Conservation (phyloP, 23 red algal genomes). For the Cyanidiococcus yangmingshanensis region DNA sequence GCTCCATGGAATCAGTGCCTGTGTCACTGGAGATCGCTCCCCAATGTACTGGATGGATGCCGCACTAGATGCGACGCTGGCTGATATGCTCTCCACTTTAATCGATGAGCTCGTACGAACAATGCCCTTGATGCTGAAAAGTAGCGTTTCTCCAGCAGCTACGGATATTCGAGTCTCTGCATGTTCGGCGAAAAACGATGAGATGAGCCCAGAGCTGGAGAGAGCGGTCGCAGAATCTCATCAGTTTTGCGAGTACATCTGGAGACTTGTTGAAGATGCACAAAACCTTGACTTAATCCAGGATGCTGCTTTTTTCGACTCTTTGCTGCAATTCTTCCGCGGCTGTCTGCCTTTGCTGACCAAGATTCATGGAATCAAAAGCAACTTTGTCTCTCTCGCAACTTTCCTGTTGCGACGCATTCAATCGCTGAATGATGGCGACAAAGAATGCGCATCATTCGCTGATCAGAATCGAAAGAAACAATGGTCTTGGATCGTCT, state of each 20-base stretch:
- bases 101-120: background rate
- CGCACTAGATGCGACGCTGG: background rate
- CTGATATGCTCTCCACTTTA: background rate
- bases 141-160: no score
- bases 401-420: background rate
- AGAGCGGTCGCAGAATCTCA: no score
- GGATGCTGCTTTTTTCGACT: background rate
- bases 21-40: no score
- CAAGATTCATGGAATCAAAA: background rate
- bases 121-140: no score
- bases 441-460: background rate
- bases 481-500: background rate
- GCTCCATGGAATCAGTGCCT: no score
- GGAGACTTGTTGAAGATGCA: no score
- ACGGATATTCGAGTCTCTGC: no score
- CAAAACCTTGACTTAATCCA: background rate
- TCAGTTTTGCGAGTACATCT: no score
- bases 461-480: background rate
- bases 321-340: background rate
- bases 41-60: no score
- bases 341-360: background rate
- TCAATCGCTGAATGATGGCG: background rate
- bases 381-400: background rate
- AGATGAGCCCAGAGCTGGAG: no score
- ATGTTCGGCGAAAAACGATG: no score